Evolutionary conservation across 768 basidiomycete genomes (phyloP).

Genomic region (Solioccasus polychromus): DNA sequence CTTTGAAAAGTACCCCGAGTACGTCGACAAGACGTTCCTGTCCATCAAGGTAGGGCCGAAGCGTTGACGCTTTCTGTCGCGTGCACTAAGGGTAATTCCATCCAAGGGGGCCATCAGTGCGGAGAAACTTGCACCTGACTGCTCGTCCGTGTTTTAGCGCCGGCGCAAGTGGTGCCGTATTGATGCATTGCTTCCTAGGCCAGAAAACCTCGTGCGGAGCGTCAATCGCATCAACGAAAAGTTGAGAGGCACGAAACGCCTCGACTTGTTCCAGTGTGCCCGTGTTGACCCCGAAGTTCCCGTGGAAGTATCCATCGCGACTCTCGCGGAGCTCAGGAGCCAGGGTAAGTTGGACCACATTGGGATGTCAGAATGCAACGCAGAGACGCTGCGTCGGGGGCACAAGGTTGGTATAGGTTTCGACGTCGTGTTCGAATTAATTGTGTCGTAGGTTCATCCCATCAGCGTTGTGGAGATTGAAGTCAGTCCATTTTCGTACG

Average conservation of each 20-base stretch:
- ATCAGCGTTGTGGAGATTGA: conserved; percentile 68
- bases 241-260: conserved; percentile 50
- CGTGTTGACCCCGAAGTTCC: conserved; percentile 41
- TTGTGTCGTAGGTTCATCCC: conserved; percentile 42
- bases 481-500: conserved; percentile 56
- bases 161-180: background rate
- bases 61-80: too few species aligned
- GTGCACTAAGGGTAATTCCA: background rate
- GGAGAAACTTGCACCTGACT: conserved; percentile 15
- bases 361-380: conserved; percentile 54
- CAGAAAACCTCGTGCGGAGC: conserved; percentile 45
- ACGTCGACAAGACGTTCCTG: conserved; percentile 34
- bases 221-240: conserved; percentile 40
- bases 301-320: conserved; percentile 45
- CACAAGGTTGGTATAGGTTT: conserved; percentile 12
- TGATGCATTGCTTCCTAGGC: background rate
- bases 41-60: conserved; percentile 29
- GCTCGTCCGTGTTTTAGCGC: conserved; percentile 20
- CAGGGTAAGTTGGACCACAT: conserved; percentile 46
- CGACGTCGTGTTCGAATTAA: background rate
- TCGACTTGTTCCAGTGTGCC: conserved; percentile 59
- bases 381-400: conserved; percentile 44
- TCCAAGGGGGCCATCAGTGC: conserved; percentile 10
- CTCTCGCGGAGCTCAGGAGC: conserved; percentile 38
- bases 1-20: conserved; percentile 41